Evolutionary conservation across 345 rosid genomes (phyloP).

Genomic region (Anacardium occidentale): DNA sequence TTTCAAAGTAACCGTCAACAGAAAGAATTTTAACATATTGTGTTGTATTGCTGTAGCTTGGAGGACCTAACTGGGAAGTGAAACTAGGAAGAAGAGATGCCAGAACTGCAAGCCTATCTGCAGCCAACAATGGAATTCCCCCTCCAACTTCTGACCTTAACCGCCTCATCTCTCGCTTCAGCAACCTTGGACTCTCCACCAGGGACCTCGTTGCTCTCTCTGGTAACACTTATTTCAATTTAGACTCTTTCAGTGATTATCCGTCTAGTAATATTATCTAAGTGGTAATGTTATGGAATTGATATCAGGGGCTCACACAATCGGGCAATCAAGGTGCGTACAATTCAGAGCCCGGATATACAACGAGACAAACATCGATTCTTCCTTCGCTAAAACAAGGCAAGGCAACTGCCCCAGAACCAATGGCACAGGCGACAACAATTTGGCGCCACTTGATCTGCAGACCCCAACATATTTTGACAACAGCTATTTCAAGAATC

Average conservation of each 20-base stretch:
- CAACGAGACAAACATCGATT: slow-evolving; percentile 67
- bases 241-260: too few species aligned
- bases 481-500: slow-evolving; percentile 69
- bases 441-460: slow-evolving; percentile 65
- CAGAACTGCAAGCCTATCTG: slow-evolving; percentile 68
- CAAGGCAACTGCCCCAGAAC: slow-evolving; percentile 49
- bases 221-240: slow-evolving; percentile 44
- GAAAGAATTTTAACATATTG: neutral
- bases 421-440: slow-evolving; percentile 50
- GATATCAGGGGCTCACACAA: slow-evolving; percentile 64
- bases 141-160: slow-evolving; percentile 56
- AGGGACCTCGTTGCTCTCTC: slow-evolving; percentile 80
- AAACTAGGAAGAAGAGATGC: slow-evolving; percentile 91
- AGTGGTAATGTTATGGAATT: too few species aligned
- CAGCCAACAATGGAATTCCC: slow-evolving; percentile 75
- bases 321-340: slow-evolving; percentile 73
- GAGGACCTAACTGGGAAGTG: slow-evolving; percentile 79
- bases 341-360: slow-evolving; percentile 60
- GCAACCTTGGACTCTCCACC: slow-evolving; percentile 62
- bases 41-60: slow-evolving; percentile 43
- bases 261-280: too few species aligned
- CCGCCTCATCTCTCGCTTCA: slow-evolving; percentile 57
- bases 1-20: neutral
- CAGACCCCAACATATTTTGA: slow-evolving; percentile 56
- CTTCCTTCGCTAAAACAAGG: slow-evolving; percentile 49